Evolutionary conservation across 306 rosid species (phyloP), one percentile per base, ranked within the genome.

Genomic region (Aeschynomene evenia): DNA sequence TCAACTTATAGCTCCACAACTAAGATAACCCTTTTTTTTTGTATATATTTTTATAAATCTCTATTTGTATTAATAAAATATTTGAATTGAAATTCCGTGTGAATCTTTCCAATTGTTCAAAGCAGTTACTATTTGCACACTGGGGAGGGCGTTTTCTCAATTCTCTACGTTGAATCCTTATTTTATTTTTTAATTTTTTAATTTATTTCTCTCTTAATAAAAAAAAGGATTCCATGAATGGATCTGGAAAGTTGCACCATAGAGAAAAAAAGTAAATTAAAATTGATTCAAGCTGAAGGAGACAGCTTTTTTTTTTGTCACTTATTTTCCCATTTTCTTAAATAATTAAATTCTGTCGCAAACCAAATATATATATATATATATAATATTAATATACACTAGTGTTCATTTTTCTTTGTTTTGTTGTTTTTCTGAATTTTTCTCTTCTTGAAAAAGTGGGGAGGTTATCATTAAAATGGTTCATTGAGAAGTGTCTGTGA

Each of bases 381-480:
- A 28, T 4, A 46, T 52, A 43, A 20, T 4, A 2, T 15, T 10
- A 3, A n/a, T 55, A 14, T 55, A 9, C 40, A 13, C 21, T 10
- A 28, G 70, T 10, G 10, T 73, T 45, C n/a, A 48, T 37, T 12
- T 50, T 37, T 48, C 52, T 36, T 13, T 43, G 51, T 40, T 40
- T 12, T 40, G 48, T 40, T 40, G 3, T 40, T 14, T 40, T 6
- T 14, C 1, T 11, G 6, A 40, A 4, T 40, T 40, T 13, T 40
- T 16, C 15, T 12, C 3, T 53, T 70, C 29, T 40, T 21, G 63
- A 64, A 45, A 45, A 69, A 21, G 42, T 69, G 29, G 23, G 24
- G 72, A 18, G 5, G 40, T 40, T 54, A 55, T 81, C 66, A 31
- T 43, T 70, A 73, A 64, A 73, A 82, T 89, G 94, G 76, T 61